Evolutionary conservation across 495 filamentous ascomycete species (phyloP), one percentile per base, ranked within the genome.

Genomic region (Penicillium diatomitis): DNA sequence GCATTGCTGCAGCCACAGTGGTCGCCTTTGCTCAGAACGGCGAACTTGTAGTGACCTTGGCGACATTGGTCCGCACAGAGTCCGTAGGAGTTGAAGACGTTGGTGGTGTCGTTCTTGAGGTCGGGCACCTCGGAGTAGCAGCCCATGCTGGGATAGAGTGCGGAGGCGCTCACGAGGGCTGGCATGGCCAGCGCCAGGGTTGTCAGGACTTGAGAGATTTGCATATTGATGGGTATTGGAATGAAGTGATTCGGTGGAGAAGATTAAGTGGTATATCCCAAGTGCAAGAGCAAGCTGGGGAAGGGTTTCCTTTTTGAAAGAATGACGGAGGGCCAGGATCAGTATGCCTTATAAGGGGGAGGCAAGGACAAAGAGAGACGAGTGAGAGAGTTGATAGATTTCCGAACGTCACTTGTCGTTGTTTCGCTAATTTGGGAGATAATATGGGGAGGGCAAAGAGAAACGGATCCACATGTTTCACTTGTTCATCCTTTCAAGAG

Each of bases 1-100:
- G 58, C 32, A 44, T 70, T 57, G 7, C 64, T 62, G 54, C 71
- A 74, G 35, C 46, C 61, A 54, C 71, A 74, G 36, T 63, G 48
- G 5, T 49, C 49, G 20, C 66, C 70, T 20, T 58, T 41, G 36
- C 53, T 65, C 29, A 67, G 48, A 10, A 55, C 71, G 29, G 57
- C 63, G 12, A 73, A 50, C 9, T 56, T 49, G 43, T 62, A 64
- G 28, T 53, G 53, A 6, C 45, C 51, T 4, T 48, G 46, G 4
- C 47, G 27, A 50, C 71, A 74, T 51, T 52, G 20, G 27, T 62
- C 9, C 28, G 60, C 36, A 46, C 71, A 74, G 30, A 60, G 54
- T n/a, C 54, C 57, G 3, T 39, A 47, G 11, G 66, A 60, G 47
- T 70, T 64, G 41, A 49, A 75, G 27, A 38, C 48, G 38, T 50